phyloP scores from a whole-genome alignment of 495 filamentous ascomycete species.

The Penicillium chermesinum region DNA sequence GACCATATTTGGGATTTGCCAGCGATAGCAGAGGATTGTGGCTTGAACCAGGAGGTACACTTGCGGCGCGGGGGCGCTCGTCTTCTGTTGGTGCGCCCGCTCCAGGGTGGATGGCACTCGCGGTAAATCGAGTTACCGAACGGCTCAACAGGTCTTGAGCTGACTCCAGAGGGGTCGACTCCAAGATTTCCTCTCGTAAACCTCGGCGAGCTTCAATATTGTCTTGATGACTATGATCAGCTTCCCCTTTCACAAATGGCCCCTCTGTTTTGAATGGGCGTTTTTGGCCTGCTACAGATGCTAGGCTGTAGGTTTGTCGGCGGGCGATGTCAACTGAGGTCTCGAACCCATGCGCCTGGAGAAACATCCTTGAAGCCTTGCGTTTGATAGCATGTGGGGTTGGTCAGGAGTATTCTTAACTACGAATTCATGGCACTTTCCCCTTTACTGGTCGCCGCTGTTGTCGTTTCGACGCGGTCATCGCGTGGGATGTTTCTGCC shows the following conservation, averaged over 20 bases:
- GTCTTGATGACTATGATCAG: not conserved
- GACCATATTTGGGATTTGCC: slow-evolving; percentile 58
- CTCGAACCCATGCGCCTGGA: slow-evolving; percentile 39
- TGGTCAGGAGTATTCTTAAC: not conserved
- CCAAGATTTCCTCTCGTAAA: slow-evolving; percentile 6
- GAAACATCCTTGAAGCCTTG: slow-evolving; percentile 27
- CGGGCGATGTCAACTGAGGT: slow-evolving; percentile 45
- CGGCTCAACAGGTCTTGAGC: slow-evolving; percentile 21
- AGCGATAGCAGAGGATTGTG: slow-evolving; percentile 58
- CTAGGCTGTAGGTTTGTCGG: slow-evolving; percentile 32
- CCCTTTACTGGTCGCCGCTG: not conserved
- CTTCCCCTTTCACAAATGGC: not conserved
- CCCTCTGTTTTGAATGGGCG: slow-evolving; percentile 19
- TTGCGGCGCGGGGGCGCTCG: slow-evolving; percentile 36
- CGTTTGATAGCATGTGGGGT: not conserved
- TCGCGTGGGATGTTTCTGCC: not conserved
- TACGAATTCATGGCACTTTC: not conserved
- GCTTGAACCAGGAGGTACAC: slow-evolving; percentile 42
- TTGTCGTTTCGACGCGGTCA: not conserved
- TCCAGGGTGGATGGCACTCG: slow-evolving; percentile 36
- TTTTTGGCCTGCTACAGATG: slow-evolving; percentile 40
- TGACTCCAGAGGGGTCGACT: slow-evolving; percentile 21
- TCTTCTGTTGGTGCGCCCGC: slow-evolving; percentile 33
- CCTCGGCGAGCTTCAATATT: not conserved
- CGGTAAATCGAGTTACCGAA: slow-evolving; percentile 29